Base-by-base conservation (phyloP, 2,329 filamentous ascomycete genomes). In the Cladosporium sp. region DNA sequence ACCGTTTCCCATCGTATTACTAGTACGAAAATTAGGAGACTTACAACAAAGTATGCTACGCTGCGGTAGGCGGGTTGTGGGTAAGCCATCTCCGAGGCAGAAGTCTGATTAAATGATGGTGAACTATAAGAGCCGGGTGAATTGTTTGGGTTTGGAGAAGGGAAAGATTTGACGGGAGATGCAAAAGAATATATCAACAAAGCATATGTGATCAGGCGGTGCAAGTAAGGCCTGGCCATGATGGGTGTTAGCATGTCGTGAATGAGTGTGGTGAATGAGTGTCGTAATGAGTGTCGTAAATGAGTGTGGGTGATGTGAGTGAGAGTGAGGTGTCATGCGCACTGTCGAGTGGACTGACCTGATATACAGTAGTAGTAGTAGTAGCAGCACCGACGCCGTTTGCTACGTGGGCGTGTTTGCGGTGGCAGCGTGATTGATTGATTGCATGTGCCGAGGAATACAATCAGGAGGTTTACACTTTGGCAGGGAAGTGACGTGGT, bases 141-240 rank as follows among this genome's bases (percentile, higher is more conserved):
- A 44, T n/a, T 57, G 61, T 10, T 26, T 30, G 57, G 18, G 26
- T 44, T 41, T 64, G 61, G 36, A 12, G 36, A 52, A 32, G 36
- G 51, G 32, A 34, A 32, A 32, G 61, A 64, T 34, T 52, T 26
- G 3, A 26, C 36, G 34, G 61, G 34, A 21, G 26, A 12, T n/a
- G 49, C 61, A 64, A 57, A 28, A 4, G 26, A 64, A 57, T 64
- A 64, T 64, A 64, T 44, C 36, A 57, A 30, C 24, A 64, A 47
- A 10, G 41, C 61, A 51, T 47, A 55, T 64, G 36, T 12, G 36
- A 64, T 57, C 61, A 64, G 61, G 61, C 51, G 51, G 51, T 64
- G 61, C 61, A 64, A 10, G 5, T 47, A 57, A 47, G 61, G 51
- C 47, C 61, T 64, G 61, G 61, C 61, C 61, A 64, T 64, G 51